Evolutionary conservation across 78 protist species (phyloP), one percentile per base, ranked within the genome.

Genomic region (Dictyostelium firmibasis): DNA sequence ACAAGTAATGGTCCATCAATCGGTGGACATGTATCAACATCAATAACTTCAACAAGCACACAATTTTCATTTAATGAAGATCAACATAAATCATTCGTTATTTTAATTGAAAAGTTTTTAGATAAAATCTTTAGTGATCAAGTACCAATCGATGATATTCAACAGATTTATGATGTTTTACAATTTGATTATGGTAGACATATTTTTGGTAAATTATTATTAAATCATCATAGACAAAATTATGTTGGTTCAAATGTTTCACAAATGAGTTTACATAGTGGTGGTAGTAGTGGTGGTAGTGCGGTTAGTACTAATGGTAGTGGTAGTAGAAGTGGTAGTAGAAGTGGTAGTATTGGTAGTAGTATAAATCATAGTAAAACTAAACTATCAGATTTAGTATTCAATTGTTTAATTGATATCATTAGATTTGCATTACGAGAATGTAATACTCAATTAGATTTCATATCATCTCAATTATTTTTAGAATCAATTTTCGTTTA

Each of bases 11-110:
- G 43, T 38, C 4, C 43, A 27, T 10, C 20, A 9, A 78, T n/a
- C n/a, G n/a, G n/a, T n/a, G n/a, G n/a, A n/a, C n/a, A n/a, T n/a
- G n/a, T n/a, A n/a, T n/a, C n/a, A 3, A 5, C 62, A 29, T 25
- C 77, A 25, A 25, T 70, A 13, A 11, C 25, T 3, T 16, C 79
- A 16, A 27, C 81, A 75, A 67, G 16, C 29, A 44, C n/a, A 35
- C 75, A 67, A 67, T 67, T 72, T 72, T 72, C 79, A 33, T 77
- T 77, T 41, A 77, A 43, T 50, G 94, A 89, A 33, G 94, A 89
- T 29, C 94, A 89, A 81, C 86, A 89, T 75, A 78, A 81, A 35
- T 89, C 94, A 31, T 89, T 89, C 38, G 94, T 81, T 1, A 64
- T 86, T 20, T 43, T 89, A 11, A 60, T 89, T 6, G 84, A 81